Base-by-base conservation (phyloP, 441 rosid species). In the Pelargonium citronellum region DNA sequence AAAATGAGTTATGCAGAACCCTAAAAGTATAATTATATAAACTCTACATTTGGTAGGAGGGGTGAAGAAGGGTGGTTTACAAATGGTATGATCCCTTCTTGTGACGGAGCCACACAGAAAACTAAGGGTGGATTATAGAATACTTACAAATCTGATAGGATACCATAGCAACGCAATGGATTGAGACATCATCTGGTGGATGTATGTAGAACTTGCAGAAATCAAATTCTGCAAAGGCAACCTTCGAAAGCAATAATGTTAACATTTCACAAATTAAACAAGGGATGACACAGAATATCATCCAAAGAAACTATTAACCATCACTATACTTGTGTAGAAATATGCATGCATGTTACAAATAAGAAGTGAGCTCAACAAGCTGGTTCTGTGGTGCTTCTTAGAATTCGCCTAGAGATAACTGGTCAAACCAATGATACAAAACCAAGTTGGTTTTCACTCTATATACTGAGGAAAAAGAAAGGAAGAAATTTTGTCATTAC, bases 101-200 rank as follows among this genome's bases (percentile, higher is more conserved):
- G 58, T n/a, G 19, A 13, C 10, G n/a, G 58, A 51, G 30, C 30
- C 30, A 46, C 8, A 15, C 16, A 11, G 65, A 17, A 70, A 41
- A 46, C 39, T 17, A 41, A 55, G 34, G 60, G 53, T 60, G 15
- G 41, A 53, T 53, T n/a, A 53, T 53, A 55, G 53, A 22, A 22
- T 30, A 51, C 24, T 74, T 71, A 69, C 22, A 43, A 12, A 61
- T 37, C 66, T 15, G 68, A 65, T 75, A 75, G 15, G 73, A 78
- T 69, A 80, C 83, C 47, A 19, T 75, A 69, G 71, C 77, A 64
- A 20, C 47, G 70, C 67, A 69, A 55, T 13, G 51, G 34, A 27
- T 44, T 41, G 69, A 61, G 13, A 44, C 64, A 53, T 80, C 71
- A 57, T 41, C 66, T 16, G 81, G 81, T 64, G 83, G 81, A 41